A percentile compares a stretch with the other conserved stretches of the same genome.
These are phyloP conservation scores for Vicia villosa DNA, from an alignment of 306 rosid species.

Conservation along the genomic window DNA sequence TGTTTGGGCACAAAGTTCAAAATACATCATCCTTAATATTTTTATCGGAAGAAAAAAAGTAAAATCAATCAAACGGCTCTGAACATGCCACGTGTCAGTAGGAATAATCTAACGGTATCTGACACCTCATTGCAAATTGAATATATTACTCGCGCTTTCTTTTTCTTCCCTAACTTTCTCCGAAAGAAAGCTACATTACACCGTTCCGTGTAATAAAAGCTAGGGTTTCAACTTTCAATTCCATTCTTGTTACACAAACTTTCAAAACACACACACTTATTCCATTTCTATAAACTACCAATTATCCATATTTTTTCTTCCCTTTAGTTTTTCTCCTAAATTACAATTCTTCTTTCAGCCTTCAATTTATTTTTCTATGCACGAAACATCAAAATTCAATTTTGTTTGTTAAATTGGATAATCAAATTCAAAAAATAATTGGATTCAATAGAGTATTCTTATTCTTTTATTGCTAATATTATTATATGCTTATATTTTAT, in stretches of 20 bases:
- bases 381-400: conserved; percentile 8
- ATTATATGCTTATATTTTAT: not conserved
- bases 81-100: conserved; percentile 1
- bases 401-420: conserved; percentile 4
- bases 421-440: conserved; percentile 4
- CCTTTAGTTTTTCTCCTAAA: conserved; percentile 34
- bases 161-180: not conserved
- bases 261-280: not conserved
- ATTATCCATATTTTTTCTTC: not conserved
- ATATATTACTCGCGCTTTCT: conserved; percentile 11
- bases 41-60: too few species aligned
- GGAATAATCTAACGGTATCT: conserved; percentile 33
- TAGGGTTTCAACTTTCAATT: conserved; percentile 33
- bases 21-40: too few species aligned
- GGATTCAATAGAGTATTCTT: not conserved
- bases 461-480: not conserved
- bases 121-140: conserved; percentile 1
- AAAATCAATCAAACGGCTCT: conserved; percentile 24
- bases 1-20: too few species aligned
- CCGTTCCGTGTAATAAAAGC: conserved; percentile 23
- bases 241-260: conserved; percentile 8
- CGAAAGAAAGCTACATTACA: not conserved
- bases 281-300: not conserved
- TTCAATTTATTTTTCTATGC: conserved; percentile 19
- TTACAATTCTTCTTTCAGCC: conserved; percentile 28